Evolutionary conservation across 2,329 filamentous ascomycete species (phyloP), one percentile per base, ranked within the genome.

Genomic region (Colletotrichum simmondsii): DNA sequence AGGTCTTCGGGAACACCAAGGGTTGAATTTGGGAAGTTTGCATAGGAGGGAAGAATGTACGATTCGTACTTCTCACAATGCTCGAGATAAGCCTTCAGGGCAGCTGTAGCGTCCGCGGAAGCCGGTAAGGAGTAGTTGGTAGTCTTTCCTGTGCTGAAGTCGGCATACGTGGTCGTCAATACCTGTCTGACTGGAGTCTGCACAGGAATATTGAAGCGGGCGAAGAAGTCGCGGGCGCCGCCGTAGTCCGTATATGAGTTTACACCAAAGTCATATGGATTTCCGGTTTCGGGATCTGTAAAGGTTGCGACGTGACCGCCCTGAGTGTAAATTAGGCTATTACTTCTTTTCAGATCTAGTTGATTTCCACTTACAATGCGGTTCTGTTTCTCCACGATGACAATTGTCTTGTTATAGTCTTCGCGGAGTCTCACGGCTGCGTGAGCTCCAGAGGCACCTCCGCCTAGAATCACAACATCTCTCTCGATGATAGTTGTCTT

Each of bases 291-390:
- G n/a, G 83, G 83, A 46, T 85, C 84, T 4, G 77, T 79, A 75
- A 86, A 89, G 11, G 85, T 88, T 26, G 86, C 79, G 6, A 85
- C 84, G 74, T 89, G 86, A 2, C 87, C 87, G 22, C 87, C 88
- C 73, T 88, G 75, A 10, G 32, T 60, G 46, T n/a, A 49, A 19
- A 60, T 74, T 37, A 68, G 69, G 49, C 60, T 65, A 53, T 79
- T 65, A 32, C 10, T 10, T 28, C 14, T n/a, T 12, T 12, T 6
- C 16, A 19, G 37, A 12, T 12, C n/a, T 2, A 57, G 10, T 0
- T 3, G n/a, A 14, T 10, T 4, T 5, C 4, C 7, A 72, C 78
- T 42, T 76, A 84, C 82, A 49, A 84, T 71, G 14, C 72, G 76
- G 5, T 62, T 69, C 56, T 79, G 72, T 75, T 81, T 80, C 76